Evolutionary conservation across 2,329 filamentous ascomycete genomes (phyloP).

Genomic region (Fusarium subtropicale): DNA sequence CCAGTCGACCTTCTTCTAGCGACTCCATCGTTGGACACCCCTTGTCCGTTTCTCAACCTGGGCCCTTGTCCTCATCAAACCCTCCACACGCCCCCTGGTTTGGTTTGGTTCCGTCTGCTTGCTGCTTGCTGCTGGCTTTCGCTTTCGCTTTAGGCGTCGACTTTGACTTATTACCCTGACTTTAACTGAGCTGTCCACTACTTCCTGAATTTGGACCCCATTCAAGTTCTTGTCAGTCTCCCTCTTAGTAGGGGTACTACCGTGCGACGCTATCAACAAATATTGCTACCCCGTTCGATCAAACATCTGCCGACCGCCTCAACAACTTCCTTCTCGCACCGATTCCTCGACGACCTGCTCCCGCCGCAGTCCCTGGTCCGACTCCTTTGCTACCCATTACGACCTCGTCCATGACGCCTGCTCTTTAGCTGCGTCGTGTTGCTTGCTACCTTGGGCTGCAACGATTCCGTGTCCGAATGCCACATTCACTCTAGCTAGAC

Average conservation of each 20-base stretch:
- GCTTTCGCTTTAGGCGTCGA: constrained; percentile 11
- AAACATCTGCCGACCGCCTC: constrained; percentile 28
- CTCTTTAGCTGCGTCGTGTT: constrained; percentile 39
- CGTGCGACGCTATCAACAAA: constrained; percentile 37
- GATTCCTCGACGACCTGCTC: constrained; percentile 21
- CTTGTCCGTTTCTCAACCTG: constrained; percentile 41
- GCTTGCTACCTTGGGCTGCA: constrained; percentile 40
- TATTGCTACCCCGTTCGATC: constrained; percentile 30
- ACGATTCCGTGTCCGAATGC: constrained; percentile 38
- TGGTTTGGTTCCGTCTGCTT: constrained; percentile 34
- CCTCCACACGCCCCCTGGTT: constrained; percentile 45
- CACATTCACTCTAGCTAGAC: constrained; percentile 24
- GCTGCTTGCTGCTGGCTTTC: constrained; percentile 33
- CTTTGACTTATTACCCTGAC: constrained; percentile 18
- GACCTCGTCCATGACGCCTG: constrained; percentile 43
- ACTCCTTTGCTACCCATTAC: constrained; percentile 18
- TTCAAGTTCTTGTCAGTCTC: constrained; percentile 34
- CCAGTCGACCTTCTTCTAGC: constrained; percentile 37
- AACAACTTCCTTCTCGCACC: constrained; percentile 23
- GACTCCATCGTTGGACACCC: constrained; percentile 35
- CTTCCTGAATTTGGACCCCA: constrained; percentile 35
- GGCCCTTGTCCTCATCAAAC: constrained; percentile 47
- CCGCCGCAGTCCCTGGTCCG: constrained; percentile 27
- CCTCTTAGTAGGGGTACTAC: constrained; percentile 39
- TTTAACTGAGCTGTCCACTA: constrained; percentile 27